These are phyloP conservation scores for Ophioceras dolichostomum DNA, from an alignment of 2,329 filamentous ascomycete species.

Conservation along the genomic window DNA sequence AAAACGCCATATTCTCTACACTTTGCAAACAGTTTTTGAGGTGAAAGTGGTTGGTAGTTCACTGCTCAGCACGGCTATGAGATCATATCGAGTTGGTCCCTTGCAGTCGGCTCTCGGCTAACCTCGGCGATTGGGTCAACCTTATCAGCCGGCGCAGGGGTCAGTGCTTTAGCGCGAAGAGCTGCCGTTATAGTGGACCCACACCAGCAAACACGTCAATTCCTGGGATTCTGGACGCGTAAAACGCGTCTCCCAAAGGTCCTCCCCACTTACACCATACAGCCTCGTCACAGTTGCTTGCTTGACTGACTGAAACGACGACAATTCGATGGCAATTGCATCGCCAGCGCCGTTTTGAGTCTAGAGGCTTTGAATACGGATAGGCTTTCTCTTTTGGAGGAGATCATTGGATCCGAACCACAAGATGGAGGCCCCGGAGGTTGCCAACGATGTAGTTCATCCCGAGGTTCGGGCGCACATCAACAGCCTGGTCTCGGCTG, in stretches of 20 bases:
- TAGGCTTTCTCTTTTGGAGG: no score
- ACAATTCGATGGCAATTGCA: no score
- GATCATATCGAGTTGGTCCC: background rate
- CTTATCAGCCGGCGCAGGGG: background rate
- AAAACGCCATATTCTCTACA: slow-evolving; percentile 6
- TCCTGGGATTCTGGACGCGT: slow-evolving; percentile 4
- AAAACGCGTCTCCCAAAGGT: slow-evolving; percentile 1
- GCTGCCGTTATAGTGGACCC: no score
- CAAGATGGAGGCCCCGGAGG: slow-evolving; percentile 43
- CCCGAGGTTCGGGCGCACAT: slow-evolving; percentile 89
- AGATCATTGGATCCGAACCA: no score
- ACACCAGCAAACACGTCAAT: no score
- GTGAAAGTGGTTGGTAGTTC: no score
- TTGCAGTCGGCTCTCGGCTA: slow-evolving; percentile 2
- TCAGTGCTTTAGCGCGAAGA: no score
- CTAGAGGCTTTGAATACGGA: no score
- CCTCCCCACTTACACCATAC: background rate
- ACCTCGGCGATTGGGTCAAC: slow-evolving; percentile 4
- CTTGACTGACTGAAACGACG: no score
- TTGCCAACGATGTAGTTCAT: slow-evolving; percentile 56
- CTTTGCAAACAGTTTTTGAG: no score
- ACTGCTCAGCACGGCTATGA: no score
- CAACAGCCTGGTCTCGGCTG: slow-evolving; percentile 85
- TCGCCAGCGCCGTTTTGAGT: no score
- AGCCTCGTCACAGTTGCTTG: background rate